Evolutionary conservation across 768 basidiomycete genomes (phyloP), one percentile per base, ranked within the genome.

Genomic region (Trametes meyenii): DNA sequence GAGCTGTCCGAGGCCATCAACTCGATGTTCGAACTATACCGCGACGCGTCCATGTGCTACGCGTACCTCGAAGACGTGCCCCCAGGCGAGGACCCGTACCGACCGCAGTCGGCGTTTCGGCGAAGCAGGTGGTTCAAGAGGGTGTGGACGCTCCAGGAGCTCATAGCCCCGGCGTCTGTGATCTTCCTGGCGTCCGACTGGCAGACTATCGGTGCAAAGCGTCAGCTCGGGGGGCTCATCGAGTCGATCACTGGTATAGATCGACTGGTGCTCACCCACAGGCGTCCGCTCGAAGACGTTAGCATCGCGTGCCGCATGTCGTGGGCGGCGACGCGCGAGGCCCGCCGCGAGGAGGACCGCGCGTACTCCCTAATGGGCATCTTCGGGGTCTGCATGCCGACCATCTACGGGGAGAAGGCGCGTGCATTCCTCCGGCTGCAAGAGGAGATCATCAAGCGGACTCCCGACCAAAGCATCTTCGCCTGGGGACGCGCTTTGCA

Each of bases 361-460:
- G 60, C 63, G n/a, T 65, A 61, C 42, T 61, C 58, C 14, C 63
- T 65, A 49, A 56, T 65, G 44, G 63, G 60, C 10, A 45, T 65
- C 55, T 61, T 65, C 40, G 63, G 50, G 7, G 55, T 65, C 26
- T 46, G 33, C 49, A 50, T 61, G 45, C 40, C 58, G 12, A 58
- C 55, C 10, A 50, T 54, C 42, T 65, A 61, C 33, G 63, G 63
- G 23, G 63, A 64, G 38, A 38, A 50, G 4, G 38, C 23, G 2
- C 54, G 45, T 12, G 63, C 63, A 19, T 64, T 64, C 44, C 7
- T 51, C 24, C 45, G 63, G 19, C 44, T 64, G 6, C 58, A 60
- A 43, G 54, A 56, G 50, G 63, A 54, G 40, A 60, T 64, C 49
- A 36, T 57, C 43, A 52, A 45, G 39, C 50, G 50, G 6, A 46